Evolutionary conservation across 371 early-diverging fungal species (phyloP), one percentile per base, ranked within the genome.

Genomic region (Mortierella sp.): DNA sequence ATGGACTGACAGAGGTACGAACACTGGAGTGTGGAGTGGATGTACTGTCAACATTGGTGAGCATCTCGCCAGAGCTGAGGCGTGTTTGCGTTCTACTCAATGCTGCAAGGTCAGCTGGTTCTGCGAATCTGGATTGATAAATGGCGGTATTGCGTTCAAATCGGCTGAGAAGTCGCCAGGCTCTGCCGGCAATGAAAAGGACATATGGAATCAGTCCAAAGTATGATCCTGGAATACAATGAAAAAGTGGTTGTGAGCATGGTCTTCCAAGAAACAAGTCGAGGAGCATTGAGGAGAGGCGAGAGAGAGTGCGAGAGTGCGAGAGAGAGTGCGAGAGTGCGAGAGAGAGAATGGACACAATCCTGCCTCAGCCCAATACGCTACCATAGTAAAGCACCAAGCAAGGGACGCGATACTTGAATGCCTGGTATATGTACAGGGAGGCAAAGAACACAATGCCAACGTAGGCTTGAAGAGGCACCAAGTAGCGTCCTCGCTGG

Each of bases 401-500:
- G 27, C 76, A 74, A 1, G 76, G 76, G 21, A 63, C 47, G 2
- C 58, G 64, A 37, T 50, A 67, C 24, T 53, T 64, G 46, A 47
- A 67, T 25, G 68, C 63, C 9, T 61, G 65, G 19, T 60, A 67
- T 24, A 40, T 39, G 9, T 41, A 56, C 3, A 74, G 22, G 24
- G 67, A 0, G 25, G 59, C 47, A 44, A 63, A 40, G 48, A 58
- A 67, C 0, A 51, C 6, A 3, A 68, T 60, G 29, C 53, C 46
- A 24, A 48, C 39, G 46, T 63, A 67, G 1, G 68, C 76, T 40
- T 74, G 76, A 19, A 60, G 34, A 6, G 68, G 57, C 19, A 74
- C 68, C 12, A 74, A 57, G 51, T 74, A 74, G 2, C 76, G 67
- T 21, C 76, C 76, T n/a, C 76, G 60, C 21, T 74, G 76, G n/a